Evolutionary conservation across 2,329 filamentous ascomycete species (phyloP).

Genomic region (Cordyceps farinosa): DNA sequence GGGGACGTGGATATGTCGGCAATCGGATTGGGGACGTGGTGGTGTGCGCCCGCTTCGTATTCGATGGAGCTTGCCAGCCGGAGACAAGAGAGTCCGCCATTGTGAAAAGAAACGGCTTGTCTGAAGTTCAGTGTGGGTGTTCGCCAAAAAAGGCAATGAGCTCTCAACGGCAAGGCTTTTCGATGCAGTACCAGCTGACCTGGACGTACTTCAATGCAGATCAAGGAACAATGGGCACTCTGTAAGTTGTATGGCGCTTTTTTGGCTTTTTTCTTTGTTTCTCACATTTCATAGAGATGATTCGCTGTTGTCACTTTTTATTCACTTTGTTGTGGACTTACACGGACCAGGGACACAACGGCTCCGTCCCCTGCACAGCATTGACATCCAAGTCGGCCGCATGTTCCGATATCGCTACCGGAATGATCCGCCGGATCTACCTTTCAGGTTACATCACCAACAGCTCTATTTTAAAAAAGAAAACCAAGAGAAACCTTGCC

Average conservation of each 20-base stretch:
- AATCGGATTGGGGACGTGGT: not conserved
- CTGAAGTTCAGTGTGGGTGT: not conserved
- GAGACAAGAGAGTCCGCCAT: not conserved
- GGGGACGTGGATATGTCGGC: not conserved
- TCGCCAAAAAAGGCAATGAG: constrained; percentile 1
- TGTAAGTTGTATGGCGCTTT: not conserved
- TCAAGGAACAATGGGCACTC: not conserved
- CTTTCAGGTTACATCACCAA: not conserved
- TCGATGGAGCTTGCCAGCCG: not conserved
- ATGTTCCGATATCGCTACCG: not conserved
- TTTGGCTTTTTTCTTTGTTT: not conserved
- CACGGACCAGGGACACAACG: not conserved
- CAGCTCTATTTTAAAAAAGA: not conserved
- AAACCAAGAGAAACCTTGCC: not conserved
- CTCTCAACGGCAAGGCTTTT: not conserved
- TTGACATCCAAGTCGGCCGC: not conserved
- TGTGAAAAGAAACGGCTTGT: not conserved
- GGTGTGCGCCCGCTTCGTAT: not conserved
- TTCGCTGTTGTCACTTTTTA: not conserved
- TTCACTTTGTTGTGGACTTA: not conserved
- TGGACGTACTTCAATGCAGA: not conserved
- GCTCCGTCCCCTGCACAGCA: not conserved
- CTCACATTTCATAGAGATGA: not conserved
- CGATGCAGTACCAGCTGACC: not conserved
- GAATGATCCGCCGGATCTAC: not conserved